phyloP scores from a whole-genome alignment of 2,329 filamentous ascomycete genomes.

The Talaromyces sp. region DNA sequence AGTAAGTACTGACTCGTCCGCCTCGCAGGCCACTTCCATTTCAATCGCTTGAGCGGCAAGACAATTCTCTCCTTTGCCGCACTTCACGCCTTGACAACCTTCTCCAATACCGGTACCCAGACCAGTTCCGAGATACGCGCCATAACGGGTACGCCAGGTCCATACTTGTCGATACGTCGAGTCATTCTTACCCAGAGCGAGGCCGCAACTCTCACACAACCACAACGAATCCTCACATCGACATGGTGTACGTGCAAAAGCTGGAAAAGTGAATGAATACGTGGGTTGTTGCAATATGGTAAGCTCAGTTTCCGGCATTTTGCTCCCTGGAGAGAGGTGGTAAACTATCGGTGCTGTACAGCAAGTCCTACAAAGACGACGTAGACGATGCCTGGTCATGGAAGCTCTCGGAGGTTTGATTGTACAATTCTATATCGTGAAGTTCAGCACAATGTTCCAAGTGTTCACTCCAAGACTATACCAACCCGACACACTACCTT shows the following conservation, averaged over 20 bases:
- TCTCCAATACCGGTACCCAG: constrained; percentile 84
- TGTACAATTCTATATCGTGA: constrained; percentile 67
- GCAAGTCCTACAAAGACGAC: constrained; percentile 74
- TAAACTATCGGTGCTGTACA: constrained; percentile 60
- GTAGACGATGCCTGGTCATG: constrained; percentile 67
- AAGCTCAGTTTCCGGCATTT: neutral
- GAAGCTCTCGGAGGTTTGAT: constrained; percentile 70
- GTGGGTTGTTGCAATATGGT: constrained; percentile 21
- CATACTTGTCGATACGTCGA: constrained; percentile 64
- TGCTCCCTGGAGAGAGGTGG: constrained; percentile 24
- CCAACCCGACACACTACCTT: constrained; percentile 72
- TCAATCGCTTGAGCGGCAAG: constrained; percentile 72
- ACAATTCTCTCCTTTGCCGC: constrained; percentile 71
- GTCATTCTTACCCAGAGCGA: constrained; percentile 56
- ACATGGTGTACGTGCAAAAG: constrained; percentile 53
- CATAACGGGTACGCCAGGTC: constrained; percentile 85
- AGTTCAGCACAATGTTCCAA: constrained; percentile 1
- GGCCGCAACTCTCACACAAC: constrained; percentile 81
- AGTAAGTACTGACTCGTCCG: constrained; percentile 60
- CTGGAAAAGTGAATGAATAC: constrained; percentile 43
- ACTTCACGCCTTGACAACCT: constrained; percentile 81
- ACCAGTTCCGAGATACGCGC: constrained; percentile 67
- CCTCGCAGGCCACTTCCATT: constrained; percentile 79
- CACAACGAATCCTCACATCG: constrained; percentile 59
- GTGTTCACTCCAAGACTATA: neutral